Evolutionary conservation across 2,329 filamentous ascomycete species (phyloP).

Genomic region (Pseudocercospora fuligena): DNA sequence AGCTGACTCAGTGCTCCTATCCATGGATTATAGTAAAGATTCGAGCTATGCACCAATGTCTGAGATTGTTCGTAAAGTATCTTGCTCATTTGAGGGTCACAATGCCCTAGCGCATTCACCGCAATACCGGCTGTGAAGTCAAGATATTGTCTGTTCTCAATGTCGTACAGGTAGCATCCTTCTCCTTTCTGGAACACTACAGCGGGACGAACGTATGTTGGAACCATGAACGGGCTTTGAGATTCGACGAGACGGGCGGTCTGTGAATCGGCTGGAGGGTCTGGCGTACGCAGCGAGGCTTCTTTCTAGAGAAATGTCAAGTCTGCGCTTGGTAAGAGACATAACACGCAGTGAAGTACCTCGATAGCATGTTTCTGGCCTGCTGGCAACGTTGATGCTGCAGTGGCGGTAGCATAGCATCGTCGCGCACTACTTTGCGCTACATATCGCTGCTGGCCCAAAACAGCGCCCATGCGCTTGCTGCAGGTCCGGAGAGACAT

Average conservation of each 20-base stretch:
- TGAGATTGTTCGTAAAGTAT: conserved; percentile 70
- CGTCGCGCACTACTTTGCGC: conserved; percentile 18
- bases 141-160: conserved; percentile 86
- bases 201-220: conserved; percentile 88
- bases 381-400: conserved; percentile 49
- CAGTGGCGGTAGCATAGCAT: conserved; percentile 43
- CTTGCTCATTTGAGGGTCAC: conserved; percentile 75
- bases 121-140: conserved; percentile 97
- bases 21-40: conserved; percentile 97
- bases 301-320: conserved; percentile 48
- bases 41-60: conserved; percentile 87
- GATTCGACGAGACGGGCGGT: conserved; percentile 76
- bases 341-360: conserved; percentile 20
- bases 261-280: conserved; percentile 73
- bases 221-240: conserved; percentile 87
- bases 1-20: conserved; percentile 86
- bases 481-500: conserved; percentile 27
- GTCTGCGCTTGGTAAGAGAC: background rate
- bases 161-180: conserved; percentile 87
- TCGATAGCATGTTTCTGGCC: conserved; percentile 42
- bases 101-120: conserved; percentile 90
- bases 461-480: conserved; percentile 31
- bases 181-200: conserved; percentile 88
- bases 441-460: conserved; percentile 16
- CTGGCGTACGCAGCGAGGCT: conserved; percentile 66